These are phyloP conservation scores for Amaranthus tricolor DNA, from an alignment of 179 eudicot species.

Conservation along the genomic window DNA sequence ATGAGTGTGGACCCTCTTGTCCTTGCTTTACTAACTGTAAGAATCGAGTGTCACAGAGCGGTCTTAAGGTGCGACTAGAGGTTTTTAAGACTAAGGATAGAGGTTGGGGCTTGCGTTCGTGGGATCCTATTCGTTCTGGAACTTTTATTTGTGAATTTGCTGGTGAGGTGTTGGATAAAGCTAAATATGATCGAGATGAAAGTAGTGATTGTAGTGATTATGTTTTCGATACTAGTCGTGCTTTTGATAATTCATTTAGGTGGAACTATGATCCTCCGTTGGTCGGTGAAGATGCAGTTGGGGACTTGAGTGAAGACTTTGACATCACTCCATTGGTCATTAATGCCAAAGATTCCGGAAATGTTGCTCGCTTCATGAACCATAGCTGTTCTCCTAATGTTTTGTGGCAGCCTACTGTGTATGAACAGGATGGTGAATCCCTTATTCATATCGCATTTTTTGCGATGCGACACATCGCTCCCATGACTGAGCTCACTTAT, in stretches of 20 bases:
- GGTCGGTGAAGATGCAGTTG: slow-evolving; percentile 34
- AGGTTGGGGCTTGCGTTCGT: slow-evolving; percentile 56
- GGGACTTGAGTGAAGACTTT: slow-evolving; percentile 30
- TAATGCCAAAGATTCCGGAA: slow-evolving; percentile 61
- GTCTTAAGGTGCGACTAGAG: slow-evolving; percentile 58
- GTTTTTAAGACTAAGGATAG: slow-evolving; percentile 61
- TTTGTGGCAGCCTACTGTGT: slow-evolving; percentile 65
- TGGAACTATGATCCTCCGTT: slow-evolving; percentile 38
- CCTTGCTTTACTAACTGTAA: slow-evolving; percentile 59
- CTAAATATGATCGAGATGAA: slow-evolving; percentile 34
- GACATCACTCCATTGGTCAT: slow-evolving; percentile 52
- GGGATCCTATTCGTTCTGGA: slow-evolving; percentile 77
- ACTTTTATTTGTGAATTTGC: slow-evolving; percentile 73
- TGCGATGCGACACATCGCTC: slow-evolving; percentile 37
- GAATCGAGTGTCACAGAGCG: slow-evolving; percentile 57
- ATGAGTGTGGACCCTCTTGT: slow-evolving; percentile 70
- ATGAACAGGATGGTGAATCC: slow-evolving; percentile 45
- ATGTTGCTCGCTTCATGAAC: slow-evolving; percentile 53
- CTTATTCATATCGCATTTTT: slow-evolving; percentile 34
- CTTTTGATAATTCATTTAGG: slow-evolving; percentile 30
- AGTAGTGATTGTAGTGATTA: slow-evolving; percentile 37
- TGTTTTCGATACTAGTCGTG: slow-evolving; percentile 33
- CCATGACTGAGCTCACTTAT: slow-evolving; percentile 39
- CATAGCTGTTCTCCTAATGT: slow-evolving; percentile 63
- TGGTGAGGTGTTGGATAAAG: slow-evolving; percentile 36